Evolutionary conservation across 108 stramenopile species (phyloP).

Genomic region (Epithemia pelagica): DNA sequence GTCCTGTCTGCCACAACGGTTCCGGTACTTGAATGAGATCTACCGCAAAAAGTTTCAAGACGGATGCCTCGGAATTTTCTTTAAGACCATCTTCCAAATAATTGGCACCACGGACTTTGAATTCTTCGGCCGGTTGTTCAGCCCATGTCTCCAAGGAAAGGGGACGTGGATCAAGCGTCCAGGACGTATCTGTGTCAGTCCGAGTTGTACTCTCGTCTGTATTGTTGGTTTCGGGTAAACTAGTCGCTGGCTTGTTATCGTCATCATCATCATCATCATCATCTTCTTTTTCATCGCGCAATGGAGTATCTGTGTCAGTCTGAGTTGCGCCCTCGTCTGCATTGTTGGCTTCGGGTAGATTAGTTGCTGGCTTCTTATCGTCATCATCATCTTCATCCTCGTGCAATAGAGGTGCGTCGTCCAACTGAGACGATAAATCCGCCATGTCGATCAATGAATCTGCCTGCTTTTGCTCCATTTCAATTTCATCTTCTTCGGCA

Average conservation of each 20-base stretch:
- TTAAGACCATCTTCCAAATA: slow-evolving; percentile 69
- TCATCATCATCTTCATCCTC: neutral
- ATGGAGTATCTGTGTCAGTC: neutral
- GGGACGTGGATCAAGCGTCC: slow-evolving; percentile 13
- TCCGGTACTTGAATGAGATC: slow-evolving; percentile 65
- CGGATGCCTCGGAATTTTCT: slow-evolving; percentile 49
- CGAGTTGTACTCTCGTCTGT: too few species aligned
- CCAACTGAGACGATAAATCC: neutral
- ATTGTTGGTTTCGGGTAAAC: neutral
- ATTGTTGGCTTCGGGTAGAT: too few species aligned
- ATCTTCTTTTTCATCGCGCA: neutral
- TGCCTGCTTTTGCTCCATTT: neutral
- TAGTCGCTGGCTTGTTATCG: neutral
- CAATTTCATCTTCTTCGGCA: neutral
- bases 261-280: neutral
- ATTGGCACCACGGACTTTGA: slow-evolving; percentile 69
- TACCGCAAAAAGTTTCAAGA: slow-evolving; percentile 72
- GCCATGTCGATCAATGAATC: neutral
- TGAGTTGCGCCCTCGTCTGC: neutral
- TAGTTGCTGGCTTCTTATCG: too few species aligned
- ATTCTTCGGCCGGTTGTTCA: slow-evolving; percentile 67
- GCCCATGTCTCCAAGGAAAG: slow-evolving; percentile 56
- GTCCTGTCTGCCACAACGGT: slow-evolving; percentile 51
- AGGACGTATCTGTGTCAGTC: neutral
- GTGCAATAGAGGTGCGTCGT: neutral